phyloP scores from a whole-genome alignment of 208 protist genomes.

The Naegleria lovaniensis region DNA sequence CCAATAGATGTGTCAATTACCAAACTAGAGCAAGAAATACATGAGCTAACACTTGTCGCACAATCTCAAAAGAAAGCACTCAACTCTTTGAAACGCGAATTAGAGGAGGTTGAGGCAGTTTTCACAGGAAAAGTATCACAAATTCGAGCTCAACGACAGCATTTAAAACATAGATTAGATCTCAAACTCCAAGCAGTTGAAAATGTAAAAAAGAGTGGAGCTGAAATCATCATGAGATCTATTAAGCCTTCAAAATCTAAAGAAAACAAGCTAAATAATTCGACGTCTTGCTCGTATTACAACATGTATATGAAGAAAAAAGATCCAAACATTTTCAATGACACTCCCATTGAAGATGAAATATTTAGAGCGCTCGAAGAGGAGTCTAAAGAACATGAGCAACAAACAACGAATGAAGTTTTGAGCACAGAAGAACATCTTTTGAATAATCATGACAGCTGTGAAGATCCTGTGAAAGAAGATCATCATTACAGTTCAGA shows the following conservation, averaged over 20 bases:
- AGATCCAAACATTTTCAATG: neutral
- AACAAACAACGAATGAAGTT: no score
- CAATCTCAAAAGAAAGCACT: neutral
- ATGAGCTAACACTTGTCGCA: neutral
- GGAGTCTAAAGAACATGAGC: no score
- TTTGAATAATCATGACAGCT: no score
- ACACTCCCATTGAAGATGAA: neutral
- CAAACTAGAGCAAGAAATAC: neutral
- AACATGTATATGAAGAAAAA: constrained; percentile 17
- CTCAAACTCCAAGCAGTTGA: neutral
- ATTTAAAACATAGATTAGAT: constrained; percentile 22
- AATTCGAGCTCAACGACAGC: constrained; percentile 4
- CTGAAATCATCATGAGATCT: neutral
- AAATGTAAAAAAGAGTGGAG: neutral
- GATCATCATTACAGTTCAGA: no score
- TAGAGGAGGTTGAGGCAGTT: neutral
- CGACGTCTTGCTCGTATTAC: neutral
- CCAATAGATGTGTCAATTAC: neutral
- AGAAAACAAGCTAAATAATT: neutral
- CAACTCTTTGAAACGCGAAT: neutral
- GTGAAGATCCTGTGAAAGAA: no score
- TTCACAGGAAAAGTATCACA: neutral
- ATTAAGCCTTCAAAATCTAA: neutral
- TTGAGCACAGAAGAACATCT: no score
- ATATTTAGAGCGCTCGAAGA: neutral